phyloP scores from a whole-genome alignment of 345 rosid species.

The Microthlaspi erraticum region DNA sequence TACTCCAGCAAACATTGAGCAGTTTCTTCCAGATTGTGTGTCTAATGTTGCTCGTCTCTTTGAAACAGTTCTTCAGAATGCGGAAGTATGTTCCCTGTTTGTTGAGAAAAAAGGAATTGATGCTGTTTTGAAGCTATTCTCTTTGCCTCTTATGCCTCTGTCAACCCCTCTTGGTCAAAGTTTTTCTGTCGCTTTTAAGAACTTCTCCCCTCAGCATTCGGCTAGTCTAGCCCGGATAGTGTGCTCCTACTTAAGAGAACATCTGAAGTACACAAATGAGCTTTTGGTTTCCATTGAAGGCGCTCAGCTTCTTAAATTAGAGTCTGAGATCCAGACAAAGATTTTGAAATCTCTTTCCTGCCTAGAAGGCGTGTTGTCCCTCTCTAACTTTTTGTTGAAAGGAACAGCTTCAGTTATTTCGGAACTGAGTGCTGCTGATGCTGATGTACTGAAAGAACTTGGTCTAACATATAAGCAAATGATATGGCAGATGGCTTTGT shows the following conservation, averaged over 20 bases:
- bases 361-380: no score
- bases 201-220: conserved; percentile 90
- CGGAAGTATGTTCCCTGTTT: conserved; percentile 87
- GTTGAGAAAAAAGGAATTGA: conserved; percentile 95
- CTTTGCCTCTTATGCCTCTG: conserved; percentile 82
- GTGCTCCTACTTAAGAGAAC: conserved; percentile 81
- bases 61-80: conserved; percentile 95
- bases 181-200: conserved; percentile 84
- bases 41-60: conserved; percentile 85
- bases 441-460: conserved; percentile 81
- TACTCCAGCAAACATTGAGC: conserved; percentile 56
- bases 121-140: conserved; percentile 74
- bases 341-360: no score
- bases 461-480: conserved; percentile 75
- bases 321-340: conserved; percentile 57
- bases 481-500: conserved; percentile 86
- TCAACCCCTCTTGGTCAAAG: conserved; percentile 82
- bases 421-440: no score
- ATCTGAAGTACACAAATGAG: conserved; percentile 63
- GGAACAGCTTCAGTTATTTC: no score
- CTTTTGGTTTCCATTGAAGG: conserved; percentile 65
- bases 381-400: no score
- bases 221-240: conserved; percentile 80
- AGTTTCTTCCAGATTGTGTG: conserved; percentile 83
- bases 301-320: conserved; percentile 62